Evolutionary conservation across 2,329 filamentous ascomycete genomes (phyloP), one percentile per base, ranked within the genome.

Genomic region (Alternaria gaisen): DNA sequence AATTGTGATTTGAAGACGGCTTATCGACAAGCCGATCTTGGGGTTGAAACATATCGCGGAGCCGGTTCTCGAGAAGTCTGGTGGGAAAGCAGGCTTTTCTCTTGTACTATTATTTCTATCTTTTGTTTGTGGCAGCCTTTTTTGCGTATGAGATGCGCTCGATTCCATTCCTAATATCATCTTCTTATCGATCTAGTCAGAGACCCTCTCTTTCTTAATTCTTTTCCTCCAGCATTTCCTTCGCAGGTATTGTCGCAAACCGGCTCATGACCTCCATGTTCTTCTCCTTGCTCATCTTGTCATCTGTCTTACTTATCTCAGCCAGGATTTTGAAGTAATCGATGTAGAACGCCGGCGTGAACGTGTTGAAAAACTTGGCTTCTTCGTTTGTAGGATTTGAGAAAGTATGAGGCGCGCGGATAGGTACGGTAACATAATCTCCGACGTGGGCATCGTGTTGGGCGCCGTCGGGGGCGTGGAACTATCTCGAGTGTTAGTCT

Each of bases 341-440:
- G 63, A 87, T 84, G 66, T 86, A 87, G 65, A 85, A 86, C 3
- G 82, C 83, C 0, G 86, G 85, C 24, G 84, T 87, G 58, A 81
- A 84, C 0, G 86, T 87, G 69, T 86, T 87, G 78, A 86, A 82
- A 70, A 88, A 84, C 63, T 80, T 81, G 3, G 84, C 82, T 62
- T 86, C 84, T 65, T 84, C 80, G 48, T 86, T 82, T 43, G 81
- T 82, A 0, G 85, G 83, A 57, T 88, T 87, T 52, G 77, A 81
- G 72, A 88, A 87, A 0, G 83, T 86, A 69, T 87, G 85, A 10
- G 85, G 84, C 12, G 82, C 81, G 8, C 84, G 80, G 36, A 82
- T 83, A 1, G 85, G 85, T 4, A 88, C 83, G 1, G 84, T 82
- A 12, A 87, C 81, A 66, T 84, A 86, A 72, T 88, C 85, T 16